Percentiles rank a stretch among this genome's conserved stretches.
These are phyloP conservation scores for Calonectria pseudoreteaudii DNA, from an alignment of 2,329 filamentous ascomycete genomes.

Conservation along the genomic window DNA sequence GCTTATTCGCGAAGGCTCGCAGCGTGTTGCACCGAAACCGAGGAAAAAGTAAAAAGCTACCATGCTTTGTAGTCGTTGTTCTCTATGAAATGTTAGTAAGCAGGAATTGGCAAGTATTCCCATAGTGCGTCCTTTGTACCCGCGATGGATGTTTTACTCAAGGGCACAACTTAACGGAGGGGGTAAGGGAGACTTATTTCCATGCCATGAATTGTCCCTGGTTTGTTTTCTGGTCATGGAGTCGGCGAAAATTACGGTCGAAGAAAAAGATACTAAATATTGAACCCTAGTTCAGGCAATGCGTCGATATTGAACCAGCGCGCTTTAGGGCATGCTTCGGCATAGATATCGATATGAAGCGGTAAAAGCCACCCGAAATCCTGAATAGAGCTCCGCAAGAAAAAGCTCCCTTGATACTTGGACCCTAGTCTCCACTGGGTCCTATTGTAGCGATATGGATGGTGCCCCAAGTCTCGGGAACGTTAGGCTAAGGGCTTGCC, in stretches of 20 bases:
- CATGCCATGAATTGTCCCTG: neutral
- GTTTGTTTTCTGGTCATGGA: no score
- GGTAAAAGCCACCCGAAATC: neutral
- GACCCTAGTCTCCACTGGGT: neutral
- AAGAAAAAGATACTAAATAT: neutral
- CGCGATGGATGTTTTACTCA: neutral
- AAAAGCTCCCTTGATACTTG: neutral
- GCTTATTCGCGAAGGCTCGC: neutral
- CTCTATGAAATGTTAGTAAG: neutral
- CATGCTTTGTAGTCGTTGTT: no score
- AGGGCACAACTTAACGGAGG: neutral
- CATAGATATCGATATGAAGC: neutral
- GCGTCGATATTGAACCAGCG: neutral
- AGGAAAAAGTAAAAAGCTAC: neutral
- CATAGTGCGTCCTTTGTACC: no score
- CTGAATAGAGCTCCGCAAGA: neutral
- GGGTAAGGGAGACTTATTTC: neutral
- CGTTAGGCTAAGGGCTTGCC: neutral
- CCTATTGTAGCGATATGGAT: neutral
- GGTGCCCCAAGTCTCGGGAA: neutral
- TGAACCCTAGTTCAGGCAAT: neutral
- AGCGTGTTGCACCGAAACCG: no score
- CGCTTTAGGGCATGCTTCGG: no score
- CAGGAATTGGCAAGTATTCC: neutral
- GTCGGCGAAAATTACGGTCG: no score